These are phyloP conservation scores for Sugiyamaella grinbergsii DNA, from an alignment of 1,139 yeast genomes.

Conservation along the genomic window DNA sequence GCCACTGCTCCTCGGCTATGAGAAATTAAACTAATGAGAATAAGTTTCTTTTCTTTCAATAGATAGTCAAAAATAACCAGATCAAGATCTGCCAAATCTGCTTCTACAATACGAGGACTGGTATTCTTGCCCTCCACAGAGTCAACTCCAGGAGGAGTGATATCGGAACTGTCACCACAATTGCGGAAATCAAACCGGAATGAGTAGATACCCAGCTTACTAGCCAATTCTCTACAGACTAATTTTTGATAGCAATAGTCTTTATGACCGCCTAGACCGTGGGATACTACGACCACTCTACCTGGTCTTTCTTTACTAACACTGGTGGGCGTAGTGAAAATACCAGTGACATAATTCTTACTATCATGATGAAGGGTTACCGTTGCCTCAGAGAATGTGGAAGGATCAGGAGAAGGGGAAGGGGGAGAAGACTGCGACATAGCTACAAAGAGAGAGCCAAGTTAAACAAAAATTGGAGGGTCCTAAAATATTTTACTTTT, in stretches of 20 bases:
- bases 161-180: constrained; percentile 75
- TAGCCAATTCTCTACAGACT: constrained; percentile 63
- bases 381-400: constrained; percentile 15
- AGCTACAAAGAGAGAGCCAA: neutral
- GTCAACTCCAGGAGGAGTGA: constrained; percentile 40
- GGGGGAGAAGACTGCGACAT: constrained; percentile 11
- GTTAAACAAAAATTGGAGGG: neutral
- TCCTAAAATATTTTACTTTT: too few relatives aligned
- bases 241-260: constrained; percentile 72
- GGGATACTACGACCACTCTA: constrained; percentile 53
- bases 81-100: constrained; percentile 71
- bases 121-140: constrained; percentile 9
- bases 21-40: constrained; percentile 56
- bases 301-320: constrained; percentile 38
- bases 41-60: constrained; percentile 35
- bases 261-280: constrained; percentile 86
- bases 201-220: constrained; percentile 59
- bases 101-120: constrained; percentile 50
- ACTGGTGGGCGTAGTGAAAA: constrained; percentile 22
- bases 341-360: constrained; percentile 20
- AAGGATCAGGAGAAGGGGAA: constrained; percentile 6
- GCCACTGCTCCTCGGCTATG: constrained; percentile 84
- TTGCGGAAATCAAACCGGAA: constrained; percentile 84
- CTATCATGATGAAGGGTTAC: constrained; percentile 17
- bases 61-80: constrained; percentile 51